phyloP scores from a whole-genome alignment of 2,329 filamentous ascomycete genomes.

The Trichoderma harzianum region DNA sequence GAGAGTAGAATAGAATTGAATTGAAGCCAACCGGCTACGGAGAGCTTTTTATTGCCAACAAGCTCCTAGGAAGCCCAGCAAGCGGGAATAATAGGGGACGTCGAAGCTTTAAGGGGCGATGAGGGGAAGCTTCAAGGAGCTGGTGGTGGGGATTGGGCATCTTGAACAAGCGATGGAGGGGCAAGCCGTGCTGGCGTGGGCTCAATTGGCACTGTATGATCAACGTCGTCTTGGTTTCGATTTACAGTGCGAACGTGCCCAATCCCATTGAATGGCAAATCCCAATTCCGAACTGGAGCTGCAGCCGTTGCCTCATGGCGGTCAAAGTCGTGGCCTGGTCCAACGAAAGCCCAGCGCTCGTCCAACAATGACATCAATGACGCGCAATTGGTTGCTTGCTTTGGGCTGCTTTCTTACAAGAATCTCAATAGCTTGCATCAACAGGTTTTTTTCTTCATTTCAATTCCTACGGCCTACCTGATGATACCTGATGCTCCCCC shows the following conservation, averaged over 20 bases:
- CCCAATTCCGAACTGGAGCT: conserved; percentile 8
- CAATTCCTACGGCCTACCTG: background rate
- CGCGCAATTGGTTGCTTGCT: background rate
- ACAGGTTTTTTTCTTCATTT: background rate
- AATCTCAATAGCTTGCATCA: background rate
- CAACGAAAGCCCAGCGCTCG: conserved; percentile 10
- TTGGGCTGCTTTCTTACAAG: background rate
- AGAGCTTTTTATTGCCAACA: background rate
- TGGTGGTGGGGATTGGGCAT: conserved; percentile 27
- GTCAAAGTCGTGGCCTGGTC: conserved; percentile 1
- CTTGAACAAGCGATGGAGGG: conserved; percentile 29
- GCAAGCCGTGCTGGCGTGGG: conserved; percentile 16
- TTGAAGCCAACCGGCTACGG: background rate
- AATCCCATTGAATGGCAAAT: background rate
- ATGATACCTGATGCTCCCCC: background rate
- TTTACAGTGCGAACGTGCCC: background rate
- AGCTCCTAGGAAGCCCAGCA: background rate
- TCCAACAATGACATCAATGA: conserved; percentile 16
- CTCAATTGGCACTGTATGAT: conserved; percentile 24
- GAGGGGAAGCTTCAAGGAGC: conserved; percentile 30
- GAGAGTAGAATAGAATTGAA: background rate
- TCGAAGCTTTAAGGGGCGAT: conserved; percentile 15
- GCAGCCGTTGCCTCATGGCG: background rate
- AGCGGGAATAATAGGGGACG: conserved; percentile 5
- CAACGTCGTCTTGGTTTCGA: rapidly evolving